These are phyloP conservation scores for Xylaria longipes DNA, from an alignment of 495 filamentous ascomycete species.

Conservation along the genomic window DNA sequence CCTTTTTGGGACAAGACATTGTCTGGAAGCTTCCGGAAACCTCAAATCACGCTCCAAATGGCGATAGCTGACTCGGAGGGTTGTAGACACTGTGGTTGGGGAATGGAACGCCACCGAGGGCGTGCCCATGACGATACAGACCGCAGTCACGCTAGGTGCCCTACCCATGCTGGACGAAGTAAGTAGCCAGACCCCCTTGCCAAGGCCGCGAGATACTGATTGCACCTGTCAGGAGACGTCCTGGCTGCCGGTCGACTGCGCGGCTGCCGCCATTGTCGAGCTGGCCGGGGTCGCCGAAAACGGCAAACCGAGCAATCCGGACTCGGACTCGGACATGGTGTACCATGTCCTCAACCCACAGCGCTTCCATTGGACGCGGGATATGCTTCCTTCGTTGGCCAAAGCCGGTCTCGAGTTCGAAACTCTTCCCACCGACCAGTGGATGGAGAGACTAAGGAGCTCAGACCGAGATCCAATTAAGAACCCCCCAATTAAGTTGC, in stretches of 20 bases:
- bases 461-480: constrained; percentile 53
- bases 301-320: neutral
- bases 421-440: constrained; percentile 51
- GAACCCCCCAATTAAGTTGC: constrained; percentile 67
- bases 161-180: constrained; percentile 57
- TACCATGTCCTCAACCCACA: constrained; percentile 62
- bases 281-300: constrained; percentile 34
- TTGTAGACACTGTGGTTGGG: constrained; percentile 54
- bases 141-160: constrained; percentile 51
- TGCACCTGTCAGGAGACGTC: neutral
- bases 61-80: too few relatives aligned
- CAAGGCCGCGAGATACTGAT: neutral
- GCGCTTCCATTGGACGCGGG: constrained; percentile 57
- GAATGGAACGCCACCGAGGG: constrained; percentile 70
- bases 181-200: constrained; percentile 25
- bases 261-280: constrained; percentile 53
- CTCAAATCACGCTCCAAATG: too few relatives aligned
- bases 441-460: constrained; percentile 53
- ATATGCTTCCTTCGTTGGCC: constrained; percentile 55
- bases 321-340: constrained; percentile 39
- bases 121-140: constrained; percentile 67
- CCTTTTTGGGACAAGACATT: too few relatives aligned
- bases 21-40: too few relatives aligned
- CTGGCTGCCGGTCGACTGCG: constrained; percentile 62
- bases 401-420: constrained; percentile 53